Evolutionary conservation across 2,329 filamentous ascomycete species (phyloP), one percentile per base, ranked within the genome.

Genomic region (Alternaria atra): DNA sequence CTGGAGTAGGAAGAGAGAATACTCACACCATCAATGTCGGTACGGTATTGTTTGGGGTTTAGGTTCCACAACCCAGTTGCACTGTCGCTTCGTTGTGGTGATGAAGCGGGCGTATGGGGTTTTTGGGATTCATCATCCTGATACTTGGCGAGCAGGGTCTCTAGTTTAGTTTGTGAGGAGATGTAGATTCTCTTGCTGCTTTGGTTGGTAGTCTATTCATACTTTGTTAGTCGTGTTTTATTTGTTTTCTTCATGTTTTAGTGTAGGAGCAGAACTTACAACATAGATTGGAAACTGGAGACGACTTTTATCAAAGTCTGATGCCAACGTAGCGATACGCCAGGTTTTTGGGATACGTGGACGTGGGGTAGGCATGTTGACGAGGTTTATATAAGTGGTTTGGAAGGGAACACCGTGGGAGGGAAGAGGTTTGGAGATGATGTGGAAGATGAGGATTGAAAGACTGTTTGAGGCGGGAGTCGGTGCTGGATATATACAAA

Each of bases 171-270:
- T 9, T 27, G 12, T 0, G 40, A 43, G 23, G 40, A 43, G 2
- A 43, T 43, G 6, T 6, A 23, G 2, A 23, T 25, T n/a, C 15
- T 43, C 9, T 23, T 43, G 23, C 40, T 27, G 40, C 6, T 43
- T 1, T 43, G 20, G 23, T 43, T n/a, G 40, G 20, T 27, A 0
- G 40, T 20, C 40, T 43, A 6, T 29, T 20, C 20, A 29, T 29
- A 6, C 2, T 1, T 43, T 43, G 23, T 43, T 2, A 43, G 40
- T 15, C 15, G 1, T 5, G 3, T 1, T 1, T 43, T 20, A 8
- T 8, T 8, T 23, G 6, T 43, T 1, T 3, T 43, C 0, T 13
- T 2, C 3, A 2, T 27, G 6, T 2, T 1, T 13, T 1, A 12
- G 6, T 1, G 23, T 43, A 25, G 3, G 6, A 2, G 1, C 4